A percentile compares a stretch with the other conserved stretches of the same genome.
These are phyloP conservation scores for Candida adriatica DNA, from an alignment of 805 yeast genomes.

Conservation along the genomic window DNA sequence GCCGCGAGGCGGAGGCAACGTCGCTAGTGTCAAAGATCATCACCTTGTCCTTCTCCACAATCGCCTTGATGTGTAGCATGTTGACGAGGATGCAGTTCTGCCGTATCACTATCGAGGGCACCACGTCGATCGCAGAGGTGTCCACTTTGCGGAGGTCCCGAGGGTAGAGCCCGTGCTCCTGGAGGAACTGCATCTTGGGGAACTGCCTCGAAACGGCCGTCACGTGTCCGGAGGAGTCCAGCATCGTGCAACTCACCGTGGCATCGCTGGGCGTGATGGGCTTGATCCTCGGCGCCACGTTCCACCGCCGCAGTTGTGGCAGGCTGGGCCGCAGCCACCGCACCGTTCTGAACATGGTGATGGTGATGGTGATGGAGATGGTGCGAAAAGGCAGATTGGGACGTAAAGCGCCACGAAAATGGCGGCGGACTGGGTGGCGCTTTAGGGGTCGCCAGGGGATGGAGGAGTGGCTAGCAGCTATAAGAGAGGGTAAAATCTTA, in stretches of 20 bases:
- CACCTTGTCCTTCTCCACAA: slow-evolving; percentile 74
- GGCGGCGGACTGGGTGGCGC: too few relatives aligned
- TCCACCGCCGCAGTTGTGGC: too few relatives aligned
- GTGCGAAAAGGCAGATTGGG: too few relatives aligned
- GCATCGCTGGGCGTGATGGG: slow-evolving; percentile 38
- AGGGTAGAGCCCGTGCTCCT: slow-evolving; percentile 71
- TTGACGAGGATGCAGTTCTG: slow-evolving; percentile 73
- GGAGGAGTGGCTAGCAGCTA: too few relatives aligned
- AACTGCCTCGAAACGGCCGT: slow-evolving; percentile 72
- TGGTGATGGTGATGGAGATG: too few relatives aligned
- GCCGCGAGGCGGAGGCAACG: slow-evolving; percentile 51
- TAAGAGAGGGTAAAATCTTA: too few relatives aligned
- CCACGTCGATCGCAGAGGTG: slow-evolving; percentile 69
- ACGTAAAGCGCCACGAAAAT: too few relatives aligned
- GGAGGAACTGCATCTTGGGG: slow-evolving; percentile 69
- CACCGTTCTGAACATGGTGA: too few relatives aligned
- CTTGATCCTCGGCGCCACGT: slow-evolving; percentile 20
- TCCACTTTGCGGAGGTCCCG: slow-evolving; percentile 81
- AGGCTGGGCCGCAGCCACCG: too few relatives aligned
- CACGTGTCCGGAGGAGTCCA: slow-evolving; percentile 69
- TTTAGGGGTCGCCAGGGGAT: too few relatives aligned
- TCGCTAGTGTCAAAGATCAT: slow-evolving; percentile 67
- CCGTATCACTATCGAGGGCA: slow-evolving; percentile 83
- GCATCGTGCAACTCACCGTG: slow-evolving; percentile 69
- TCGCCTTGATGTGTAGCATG: slow-evolving; percentile 80